These are phyloP conservation scores for Lanmaoa pseudosensibilis DNA, from an alignment of 768 basidiomycete genomes.

Conservation along the genomic window DNA sequence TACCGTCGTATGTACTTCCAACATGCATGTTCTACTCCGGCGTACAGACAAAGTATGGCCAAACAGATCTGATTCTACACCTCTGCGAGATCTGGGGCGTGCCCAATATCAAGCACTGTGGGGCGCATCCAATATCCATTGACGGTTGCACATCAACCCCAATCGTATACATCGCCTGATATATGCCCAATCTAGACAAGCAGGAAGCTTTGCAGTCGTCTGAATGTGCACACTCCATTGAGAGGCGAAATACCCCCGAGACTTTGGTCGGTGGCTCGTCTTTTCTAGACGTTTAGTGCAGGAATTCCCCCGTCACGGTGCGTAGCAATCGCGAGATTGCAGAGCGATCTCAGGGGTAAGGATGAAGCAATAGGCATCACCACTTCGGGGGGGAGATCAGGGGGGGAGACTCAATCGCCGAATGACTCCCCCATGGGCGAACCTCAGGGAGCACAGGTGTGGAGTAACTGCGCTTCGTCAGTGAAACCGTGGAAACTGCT, in stretches of 20 bases:
- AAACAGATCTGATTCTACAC: not conserved
- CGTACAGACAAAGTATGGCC: not conserved
- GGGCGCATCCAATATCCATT: not conserved
- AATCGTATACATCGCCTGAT: not conserved
- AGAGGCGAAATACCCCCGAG: not conserved
- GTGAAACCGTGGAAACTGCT: not conserved
- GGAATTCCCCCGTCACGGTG: too few relatives aligned
- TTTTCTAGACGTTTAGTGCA: not conserved
- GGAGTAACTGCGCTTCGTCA: not conserved
- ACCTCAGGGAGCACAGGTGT: not conserved
- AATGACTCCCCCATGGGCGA: not conserved
- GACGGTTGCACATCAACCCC: slow-evolving; percentile 1
- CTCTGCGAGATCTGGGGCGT: too few relatives aligned
- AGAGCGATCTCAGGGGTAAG: not conserved
- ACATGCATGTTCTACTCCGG: not conserved
- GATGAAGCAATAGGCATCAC: not conserved
- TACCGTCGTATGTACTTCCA: not conserved
- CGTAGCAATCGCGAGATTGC: not conserved
- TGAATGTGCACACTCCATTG: not conserved
- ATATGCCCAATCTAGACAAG: not conserved
- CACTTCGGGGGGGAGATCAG: not conserved
- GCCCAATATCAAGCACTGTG: not conserved
- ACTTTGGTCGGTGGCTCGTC: too few relatives aligned
- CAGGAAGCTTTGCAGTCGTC: not conserved
- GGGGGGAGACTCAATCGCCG: not conserved